phyloP scores from a whole-genome alignment of 2,329 filamentous ascomycete genomes.

The Cytospora paraplurivora region DNA sequence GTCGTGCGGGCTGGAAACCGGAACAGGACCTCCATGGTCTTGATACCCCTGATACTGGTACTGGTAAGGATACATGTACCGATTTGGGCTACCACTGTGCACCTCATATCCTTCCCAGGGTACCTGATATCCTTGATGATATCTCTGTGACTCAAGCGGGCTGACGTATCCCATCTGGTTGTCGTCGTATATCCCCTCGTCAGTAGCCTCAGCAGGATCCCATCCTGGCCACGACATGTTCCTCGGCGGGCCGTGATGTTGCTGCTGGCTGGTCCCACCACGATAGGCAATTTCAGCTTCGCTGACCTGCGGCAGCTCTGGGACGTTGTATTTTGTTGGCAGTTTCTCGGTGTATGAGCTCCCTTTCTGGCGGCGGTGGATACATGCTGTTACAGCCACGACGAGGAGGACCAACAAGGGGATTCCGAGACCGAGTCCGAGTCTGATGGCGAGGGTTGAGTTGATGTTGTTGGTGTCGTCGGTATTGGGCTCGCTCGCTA shows the following conservation, averaged over 20 bases:
- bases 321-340: conserved; percentile 13
- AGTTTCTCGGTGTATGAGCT: conserved; percentile 1
- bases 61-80: neutral
- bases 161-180: neutral
- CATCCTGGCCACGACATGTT: conserved; percentile 4
- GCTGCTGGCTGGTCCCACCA: neutral
- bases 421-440: conserved; percentile 26
- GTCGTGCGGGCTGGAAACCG: conserved; percentile 1
- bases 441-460: conserved; percentile 11
- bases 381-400: conserved; percentile 2
- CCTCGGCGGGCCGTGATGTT: neutral
- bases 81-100: too few species aligned
- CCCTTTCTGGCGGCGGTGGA: conserved; percentile 23
- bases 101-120: neutral
- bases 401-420: conserved; percentile 19
- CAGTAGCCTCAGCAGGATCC: neutral
- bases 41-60: neutral
- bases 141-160: neutral
- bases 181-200: neutral
- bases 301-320: conserved; percentile 15
- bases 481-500: neutral
- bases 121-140: neutral
- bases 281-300: neutral
- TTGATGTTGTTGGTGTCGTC: neutral
- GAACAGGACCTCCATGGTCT: neutral